Conservation (phyloP, 164 flowering plant species). For the Berberis vulgaris region DNA sequence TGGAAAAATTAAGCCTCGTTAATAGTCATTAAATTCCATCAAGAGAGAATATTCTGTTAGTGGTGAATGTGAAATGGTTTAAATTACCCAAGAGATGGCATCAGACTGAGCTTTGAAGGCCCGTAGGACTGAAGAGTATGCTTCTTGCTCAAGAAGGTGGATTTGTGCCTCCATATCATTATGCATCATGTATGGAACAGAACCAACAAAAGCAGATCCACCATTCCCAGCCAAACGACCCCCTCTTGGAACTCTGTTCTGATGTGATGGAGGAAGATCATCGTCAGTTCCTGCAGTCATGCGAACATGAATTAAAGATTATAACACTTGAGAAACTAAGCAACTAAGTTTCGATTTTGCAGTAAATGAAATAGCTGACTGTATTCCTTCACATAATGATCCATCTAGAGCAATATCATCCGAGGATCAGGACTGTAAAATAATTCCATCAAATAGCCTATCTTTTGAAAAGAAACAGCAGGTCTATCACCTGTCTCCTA, state of each 20-base stretch:
- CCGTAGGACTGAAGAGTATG: conserved; percentile 5
- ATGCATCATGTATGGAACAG: conserved; percentile 8
- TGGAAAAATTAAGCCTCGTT: not conserved
- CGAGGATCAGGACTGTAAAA: no score
- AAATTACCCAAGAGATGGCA: conserved; percentile 5
- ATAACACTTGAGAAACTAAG: not conserved
- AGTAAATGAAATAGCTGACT: no score
- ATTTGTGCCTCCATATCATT: conserved; percentile 9
- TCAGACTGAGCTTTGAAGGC: conserved; percentile 9
- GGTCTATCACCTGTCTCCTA: no score
- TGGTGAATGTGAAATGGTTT: not conserved
- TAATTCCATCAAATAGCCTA: no score
- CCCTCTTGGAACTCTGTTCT: conserved; percentile 7
- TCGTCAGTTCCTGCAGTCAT: conserved; percentile 8
- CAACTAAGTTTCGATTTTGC: not conserved
- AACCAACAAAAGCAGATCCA: conserved; percentile 6
- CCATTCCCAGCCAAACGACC: conserved; percentile 6
- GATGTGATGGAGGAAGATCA: conserved; percentile 13
- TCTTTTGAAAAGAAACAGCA: no score
- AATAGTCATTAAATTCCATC: not conserved
- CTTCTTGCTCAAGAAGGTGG: conserved; percentile 9
- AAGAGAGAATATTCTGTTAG: not conserved
- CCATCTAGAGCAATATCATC: no score
- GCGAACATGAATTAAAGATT: not conserved
- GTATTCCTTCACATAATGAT: no score